phyloP scores from a whole-genome alignment of 1,284 basidiomycete species.

The Trichosporon coremiiforme region DNA sequence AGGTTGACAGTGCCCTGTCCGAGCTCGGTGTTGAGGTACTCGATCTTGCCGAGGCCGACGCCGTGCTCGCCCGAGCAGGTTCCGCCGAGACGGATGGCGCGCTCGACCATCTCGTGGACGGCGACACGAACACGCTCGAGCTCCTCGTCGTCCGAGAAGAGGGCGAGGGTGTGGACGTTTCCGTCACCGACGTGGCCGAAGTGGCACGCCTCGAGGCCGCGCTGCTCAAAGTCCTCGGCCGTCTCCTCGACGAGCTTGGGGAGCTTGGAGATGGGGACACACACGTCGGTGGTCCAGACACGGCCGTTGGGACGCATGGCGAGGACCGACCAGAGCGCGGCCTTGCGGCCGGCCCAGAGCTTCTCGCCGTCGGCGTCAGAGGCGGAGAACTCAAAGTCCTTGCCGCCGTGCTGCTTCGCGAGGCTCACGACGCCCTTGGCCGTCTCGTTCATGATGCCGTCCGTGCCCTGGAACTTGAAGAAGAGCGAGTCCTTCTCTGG shows the following conservation, averaged over 20 bases:
- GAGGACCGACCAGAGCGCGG: conserved; percentile 71
- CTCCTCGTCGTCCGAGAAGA: conserved; percentile 49
- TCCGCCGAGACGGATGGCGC: conserved; percentile 58
- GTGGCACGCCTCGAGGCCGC: conserved; percentile 63
- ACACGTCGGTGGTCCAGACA: conserved; percentile 83
- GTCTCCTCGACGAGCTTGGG: conserved; percentile 75
- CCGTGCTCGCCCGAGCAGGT: conserved; percentile 76
- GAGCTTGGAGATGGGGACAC: conserved; percentile 78
- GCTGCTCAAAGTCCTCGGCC: conserved; percentile 67
- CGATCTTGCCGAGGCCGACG: conserved; percentile 75
- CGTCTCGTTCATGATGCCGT: conserved; percentile 25
- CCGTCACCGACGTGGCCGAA: conserved; percentile 79
- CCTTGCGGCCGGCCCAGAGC: conserved; percentile 85
- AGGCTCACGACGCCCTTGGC: background rate
- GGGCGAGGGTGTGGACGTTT: conserved; percentile 55
- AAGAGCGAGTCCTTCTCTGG: conserved; percentile 74
- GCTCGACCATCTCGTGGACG: conserved; percentile 58
- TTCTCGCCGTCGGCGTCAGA: conserved; percentile 69
- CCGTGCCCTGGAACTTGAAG: conserved; percentile 78
- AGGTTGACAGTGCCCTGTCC: conserved; percentile 73
- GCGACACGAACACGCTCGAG: conserved; percentile 54
- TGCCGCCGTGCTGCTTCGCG: conserved; percentile 68
- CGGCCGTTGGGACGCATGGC: conserved; percentile 66
- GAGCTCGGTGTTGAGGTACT: conserved; percentile 67
- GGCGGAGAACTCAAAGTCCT: conserved; percentile 69